Percentiles rank a stretch among this genome's conserved stretches.
These are phyloP conservation scores for Boletus mariae DNA, from an alignment of 1,284 basidiomycete genomes.

Conservation along the genomic window DNA sequence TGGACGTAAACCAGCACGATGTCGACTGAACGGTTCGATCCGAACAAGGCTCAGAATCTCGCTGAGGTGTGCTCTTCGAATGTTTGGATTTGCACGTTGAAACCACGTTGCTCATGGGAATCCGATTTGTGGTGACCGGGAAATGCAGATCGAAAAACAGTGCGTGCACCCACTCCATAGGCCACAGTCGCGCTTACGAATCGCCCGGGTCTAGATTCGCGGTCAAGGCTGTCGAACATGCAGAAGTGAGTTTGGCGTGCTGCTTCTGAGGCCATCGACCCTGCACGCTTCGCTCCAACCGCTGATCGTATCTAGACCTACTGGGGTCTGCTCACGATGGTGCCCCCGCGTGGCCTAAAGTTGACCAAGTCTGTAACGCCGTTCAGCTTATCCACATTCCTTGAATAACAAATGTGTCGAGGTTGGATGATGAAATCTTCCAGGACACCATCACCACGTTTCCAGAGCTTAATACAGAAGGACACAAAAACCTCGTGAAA, in stretches of 20 bases:
- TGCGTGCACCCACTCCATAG: conserved; percentile 39
- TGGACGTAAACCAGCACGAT: conserved; percentile 28
- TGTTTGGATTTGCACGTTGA: conserved; percentile 7
- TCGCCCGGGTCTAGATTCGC: conserved; percentile 63
- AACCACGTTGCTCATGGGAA: conserved; percentile 24
- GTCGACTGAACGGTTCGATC: conserved; percentile 60
- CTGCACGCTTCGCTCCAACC: conserved; percentile 6
- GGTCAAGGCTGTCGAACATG: conserved; percentile 94
- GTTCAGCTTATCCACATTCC: background rate
- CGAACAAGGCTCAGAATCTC: conserved; percentile 84
- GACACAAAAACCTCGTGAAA: conserved; percentile 65
- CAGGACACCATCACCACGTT: conserved; percentile 75
- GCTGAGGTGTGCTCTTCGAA: conserved; percentile 58
- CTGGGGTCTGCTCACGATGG: conserved; percentile 89
- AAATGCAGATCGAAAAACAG: conserved; percentile 89
- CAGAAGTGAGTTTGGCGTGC: conserved; percentile 58
- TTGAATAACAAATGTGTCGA: conserved; percentile 33
- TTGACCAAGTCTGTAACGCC: conserved; percentile 70
- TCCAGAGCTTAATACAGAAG: conserved; percentile 73
- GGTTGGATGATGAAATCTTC: conserved; percentile 90
- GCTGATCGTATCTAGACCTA: conserved; percentile 67
- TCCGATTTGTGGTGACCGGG: conserved; percentile 1
- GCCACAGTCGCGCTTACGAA: conserved; percentile 18
- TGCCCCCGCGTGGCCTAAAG: conserved; percentile 72
- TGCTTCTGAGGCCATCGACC: conserved; percentile 1